A percentile compares a stretch with the other conserved stretches of the same genome.
These are phyloP conservation scores for Ceratocystiopsis brevicomis DNA, from an alignment of 2,329 filamentous ascomycete genomes.

Conservation along the genomic window DNA sequence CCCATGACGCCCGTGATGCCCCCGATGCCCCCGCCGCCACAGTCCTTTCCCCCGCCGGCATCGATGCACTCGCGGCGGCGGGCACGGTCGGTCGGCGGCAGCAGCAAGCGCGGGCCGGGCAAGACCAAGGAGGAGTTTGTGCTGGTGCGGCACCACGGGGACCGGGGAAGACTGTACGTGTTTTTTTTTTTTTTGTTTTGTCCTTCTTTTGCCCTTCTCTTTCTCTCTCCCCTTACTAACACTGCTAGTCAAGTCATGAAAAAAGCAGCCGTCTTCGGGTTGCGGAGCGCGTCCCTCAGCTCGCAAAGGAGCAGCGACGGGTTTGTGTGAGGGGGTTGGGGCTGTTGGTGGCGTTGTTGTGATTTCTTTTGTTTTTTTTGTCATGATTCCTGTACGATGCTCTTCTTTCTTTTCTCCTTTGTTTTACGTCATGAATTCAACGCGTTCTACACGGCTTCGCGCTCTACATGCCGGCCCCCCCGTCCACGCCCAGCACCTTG, in stretches of 20 bases:
- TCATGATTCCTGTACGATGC: not conserved
- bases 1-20: no score
- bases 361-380: not conserved
- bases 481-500: constrained; percentile 16
- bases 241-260: constrained; percentile 7
- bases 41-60: not conserved
- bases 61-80: no score
- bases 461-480: constrained; percentile 10
- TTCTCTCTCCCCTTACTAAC: not conserved
- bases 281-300: constrained; percentile 2
- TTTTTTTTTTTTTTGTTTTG: not conserved
- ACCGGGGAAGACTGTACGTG: constrained; percentile 8
- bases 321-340: not conserved
- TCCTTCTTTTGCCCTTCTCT: not conserved
- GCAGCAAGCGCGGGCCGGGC: not conserved
- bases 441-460: no score
- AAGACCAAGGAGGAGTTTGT: constrained; percentile 7
- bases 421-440: no score
- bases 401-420: not conserved
- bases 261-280: constrained; percentile 1
- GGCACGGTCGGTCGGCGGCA: no score
- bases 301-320: constrained; percentile 7
- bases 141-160: constrained; percentile 7
- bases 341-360: not conserved
- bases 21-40: not conserved